Conservation (phyloP, 1,139 yeast genomes). For the Protomyces arabidopsidicola region DNA sequence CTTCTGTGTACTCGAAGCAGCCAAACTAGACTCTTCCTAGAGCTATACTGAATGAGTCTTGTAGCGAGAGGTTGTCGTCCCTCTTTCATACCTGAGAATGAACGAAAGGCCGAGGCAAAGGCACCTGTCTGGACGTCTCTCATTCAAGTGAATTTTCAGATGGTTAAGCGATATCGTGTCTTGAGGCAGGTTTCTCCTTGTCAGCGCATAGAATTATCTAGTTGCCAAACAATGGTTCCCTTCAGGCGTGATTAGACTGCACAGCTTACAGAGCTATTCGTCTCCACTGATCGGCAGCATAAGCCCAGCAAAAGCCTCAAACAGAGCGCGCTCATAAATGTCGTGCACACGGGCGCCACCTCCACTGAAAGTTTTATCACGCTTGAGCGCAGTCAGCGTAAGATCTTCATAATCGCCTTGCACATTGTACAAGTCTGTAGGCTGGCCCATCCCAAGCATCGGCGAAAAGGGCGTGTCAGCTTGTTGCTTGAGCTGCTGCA, state of each 20-base stretch:
- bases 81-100: too few species aligned
- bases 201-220: too few species aligned
- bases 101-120: too few species aligned
- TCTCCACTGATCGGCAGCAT: conserved; percentile 48
- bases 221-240: too few species aligned
- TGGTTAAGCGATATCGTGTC: too few species aligned
- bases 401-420: conserved; percentile 58
- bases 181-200: too few species aligned
- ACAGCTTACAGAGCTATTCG: neutral
- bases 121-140: too few species aligned
- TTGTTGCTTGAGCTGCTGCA: conserved; percentile 45
- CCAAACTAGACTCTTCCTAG: neutral
- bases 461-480: conserved; percentile 77
- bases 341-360: conserved; percentile 74
- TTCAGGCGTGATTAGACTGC: neutral
- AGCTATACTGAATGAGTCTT: neutral
- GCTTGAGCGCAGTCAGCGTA: conserved; percentile 51
- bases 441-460: conserved; percentile 80
- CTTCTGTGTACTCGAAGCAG: neutral
- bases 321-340: conserved; percentile 71
- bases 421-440: conserved; percentile 46
- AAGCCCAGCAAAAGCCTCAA: conserved; percentile 84
- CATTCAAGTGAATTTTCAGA: too few species aligned
- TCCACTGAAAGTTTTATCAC: conserved; percentile 67
- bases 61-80: neutral